phyloP scores from a whole-genome alignment of 345 rosid genomes.

The Eucalyptus sp. region DNA sequence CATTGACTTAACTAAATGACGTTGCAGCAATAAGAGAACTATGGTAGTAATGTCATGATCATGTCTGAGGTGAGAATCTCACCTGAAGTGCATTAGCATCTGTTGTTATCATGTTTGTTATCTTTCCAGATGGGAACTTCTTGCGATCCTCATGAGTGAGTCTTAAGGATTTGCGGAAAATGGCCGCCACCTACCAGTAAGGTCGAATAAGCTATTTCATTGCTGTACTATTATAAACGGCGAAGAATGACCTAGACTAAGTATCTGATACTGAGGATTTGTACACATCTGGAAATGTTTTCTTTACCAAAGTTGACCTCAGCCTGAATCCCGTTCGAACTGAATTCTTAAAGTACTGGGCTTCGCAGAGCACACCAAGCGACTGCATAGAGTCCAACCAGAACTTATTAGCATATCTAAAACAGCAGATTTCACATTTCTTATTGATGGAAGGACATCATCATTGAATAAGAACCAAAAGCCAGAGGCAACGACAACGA shows the following conservation, averaged over 20 bases:
- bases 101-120: conserved; percentile 93
- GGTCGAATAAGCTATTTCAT: not conserved
- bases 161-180: conserved; percentile 77
- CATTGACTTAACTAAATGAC: not conserved
- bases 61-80: not conserved
- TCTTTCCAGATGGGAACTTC: conserved; percentile 79
- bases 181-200: conserved; percentile 68
- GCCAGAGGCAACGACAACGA: not conserved
- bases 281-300: not conserved
- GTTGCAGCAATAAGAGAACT: not conserved
- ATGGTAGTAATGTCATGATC: not conserved
- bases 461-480: not conserved
- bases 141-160: conserved; percentile 78
- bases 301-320: conserved; percentile 86
- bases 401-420: not conserved
- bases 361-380: conserved; percentile 64
- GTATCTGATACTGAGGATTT: not conserved
- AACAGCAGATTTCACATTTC: not conserved
- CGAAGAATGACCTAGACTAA: not conserved
- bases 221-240: not conserved
- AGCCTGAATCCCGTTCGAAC: conserved; percentile 84
- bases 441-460: not conserved
- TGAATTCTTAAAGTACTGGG: conserved; percentile 74
- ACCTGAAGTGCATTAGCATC: conserved; percentile 94
- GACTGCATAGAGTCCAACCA: conserved; percentile 30